Conservation (phyloP, 2,329 filamentous ascomycete genomes). For the Stagonosporopsis chrysanthemi region DNA sequence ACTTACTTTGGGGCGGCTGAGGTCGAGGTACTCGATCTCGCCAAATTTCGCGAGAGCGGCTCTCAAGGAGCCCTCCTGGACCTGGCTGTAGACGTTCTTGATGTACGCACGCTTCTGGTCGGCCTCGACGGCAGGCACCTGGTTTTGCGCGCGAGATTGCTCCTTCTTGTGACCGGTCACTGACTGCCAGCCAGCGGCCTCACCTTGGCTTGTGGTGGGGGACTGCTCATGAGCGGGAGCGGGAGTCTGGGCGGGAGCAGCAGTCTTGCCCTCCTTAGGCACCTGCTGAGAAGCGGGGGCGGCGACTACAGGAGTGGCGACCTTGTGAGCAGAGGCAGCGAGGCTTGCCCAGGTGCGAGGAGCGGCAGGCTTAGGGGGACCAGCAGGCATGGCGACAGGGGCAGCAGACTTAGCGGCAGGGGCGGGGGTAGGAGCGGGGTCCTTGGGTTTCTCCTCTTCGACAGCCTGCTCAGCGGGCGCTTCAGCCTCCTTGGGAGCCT, state of each 20-base stretch:
- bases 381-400: constrained; percentile 64
- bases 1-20: constrained; percentile 76
- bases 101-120: constrained; percentile 87
- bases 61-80: constrained; percentile 76
- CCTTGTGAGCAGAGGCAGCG: constrained; percentile 59
- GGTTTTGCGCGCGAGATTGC: constrained; percentile 76
- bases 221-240: constrained; percentile 49
- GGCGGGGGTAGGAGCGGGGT: constrained; percentile 65
- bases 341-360: constrained; percentile 78
- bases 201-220: constrained; percentile 57
- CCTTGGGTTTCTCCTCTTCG: constrained; percentile 68
- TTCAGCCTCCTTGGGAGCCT: constrained; percentile 45
- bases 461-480: constrained; percentile 43
- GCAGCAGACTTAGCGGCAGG: constrained; percentile 59
- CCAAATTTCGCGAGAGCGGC: constrained; percentile 73
- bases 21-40: constrained; percentile 69
- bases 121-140: constrained; percentile 69
- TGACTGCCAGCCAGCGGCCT: constrained; percentile 83
- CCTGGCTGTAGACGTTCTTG: constrained; percentile 92
- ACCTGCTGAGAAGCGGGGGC: constrained; percentile 43
- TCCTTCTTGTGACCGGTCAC: constrained; percentile 81
- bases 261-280: constrained; percentile 45
- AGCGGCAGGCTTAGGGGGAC: constrained; percentile 63
- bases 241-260: constrained; percentile 44
- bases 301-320: constrained; percentile 53